Evolutionary conservation across 495 filamentous ascomycete genomes (phyloP).

Genomic region (Xylaria longipes): DNA sequence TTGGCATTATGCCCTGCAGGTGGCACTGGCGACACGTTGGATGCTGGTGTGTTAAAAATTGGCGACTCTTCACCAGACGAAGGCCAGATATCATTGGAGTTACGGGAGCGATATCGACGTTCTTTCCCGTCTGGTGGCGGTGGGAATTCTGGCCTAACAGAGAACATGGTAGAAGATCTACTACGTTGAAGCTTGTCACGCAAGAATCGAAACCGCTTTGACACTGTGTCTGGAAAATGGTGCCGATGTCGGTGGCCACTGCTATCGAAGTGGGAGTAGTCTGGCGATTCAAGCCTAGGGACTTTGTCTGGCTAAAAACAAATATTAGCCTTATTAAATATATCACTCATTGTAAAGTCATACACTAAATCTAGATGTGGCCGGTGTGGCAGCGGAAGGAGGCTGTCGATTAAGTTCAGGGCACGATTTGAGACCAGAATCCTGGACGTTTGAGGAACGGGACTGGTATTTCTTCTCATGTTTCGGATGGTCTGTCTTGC

Average conservation of each 20-base stretch:
- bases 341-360: not conserved
- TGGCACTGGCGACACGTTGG: constrained; percentile 20
- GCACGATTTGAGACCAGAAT: constrained; percentile 30
- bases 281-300: constrained; percentile 15
- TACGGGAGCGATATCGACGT: constrained; percentile 38
- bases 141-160: constrained; percentile 34
- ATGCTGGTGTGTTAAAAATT: constrained; percentile 40
- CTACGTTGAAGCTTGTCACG: constrained; percentile 27
- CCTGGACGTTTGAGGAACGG: constrained; percentile 26
- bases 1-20: constrained; percentile 23
- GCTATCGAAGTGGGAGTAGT: constrained; percentile 28
- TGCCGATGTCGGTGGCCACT: constrained; percentile 29
- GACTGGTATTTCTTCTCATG: constrained; percentile 5
- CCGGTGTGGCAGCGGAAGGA: not conserved
- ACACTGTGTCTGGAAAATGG: constrained; percentile 36
- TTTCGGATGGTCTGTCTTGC: not conserved
- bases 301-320: constrained; percentile 19
- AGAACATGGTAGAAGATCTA: constrained; percentile 35
- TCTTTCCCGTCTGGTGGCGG: constrained; percentile 31
- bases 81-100: constrained; percentile 36
- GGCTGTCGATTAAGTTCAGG: constrained; percentile 35
- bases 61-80: constrained; percentile 38
- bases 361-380: constrained; percentile 16
- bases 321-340: constrained; percentile 16
- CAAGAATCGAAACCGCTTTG: constrained; percentile 42